These are phyloP conservation scores for Aureobasidium sp. DNA, from an alignment of 2,329 filamentous ascomycete species.

Conservation along the genomic window DNA sequence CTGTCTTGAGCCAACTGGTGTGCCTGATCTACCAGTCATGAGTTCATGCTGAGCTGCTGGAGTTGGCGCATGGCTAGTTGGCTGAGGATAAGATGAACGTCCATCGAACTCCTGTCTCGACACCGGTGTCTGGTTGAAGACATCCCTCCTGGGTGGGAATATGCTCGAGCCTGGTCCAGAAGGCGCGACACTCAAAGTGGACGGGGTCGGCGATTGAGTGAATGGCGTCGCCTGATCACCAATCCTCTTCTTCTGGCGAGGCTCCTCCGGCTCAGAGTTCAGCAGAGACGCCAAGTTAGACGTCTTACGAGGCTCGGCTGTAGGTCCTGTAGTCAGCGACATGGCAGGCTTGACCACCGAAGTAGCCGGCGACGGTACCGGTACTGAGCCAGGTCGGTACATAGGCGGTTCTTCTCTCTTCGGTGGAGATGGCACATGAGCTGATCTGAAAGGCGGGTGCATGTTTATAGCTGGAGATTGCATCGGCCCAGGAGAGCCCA, in stretches of 20 bases:
- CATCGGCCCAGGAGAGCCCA: constrained; percentile 14
- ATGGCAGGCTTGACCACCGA: constrained; percentile 15
- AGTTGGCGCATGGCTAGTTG: constrained; percentile 1
- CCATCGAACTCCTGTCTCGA: constrained; percentile 9
- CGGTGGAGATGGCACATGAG: constrained; percentile 20
- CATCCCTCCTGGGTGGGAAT: background rate
- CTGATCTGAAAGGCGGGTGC: constrained; percentile 12
- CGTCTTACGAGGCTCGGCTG: constrained; percentile 28
- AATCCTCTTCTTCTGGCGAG: constrained; percentile 22
- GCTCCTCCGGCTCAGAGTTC: constrained; percentile 27
- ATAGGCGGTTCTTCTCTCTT: constrained; percentile 20
- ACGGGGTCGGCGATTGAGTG: constrained; percentile 15
- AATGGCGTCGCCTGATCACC: constrained; percentile 18
- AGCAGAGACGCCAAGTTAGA: constrained; percentile 28
- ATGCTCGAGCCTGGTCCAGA: background rate
- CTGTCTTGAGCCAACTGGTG: constrained; percentile 17
- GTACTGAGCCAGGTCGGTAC: constrained; percentile 22
- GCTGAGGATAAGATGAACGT: constrained; percentile 10
- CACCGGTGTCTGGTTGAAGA: constrained; percentile 13
- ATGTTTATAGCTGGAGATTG: constrained; percentile 6
- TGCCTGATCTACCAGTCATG: constrained; percentile 12
- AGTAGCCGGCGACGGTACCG: constrained; percentile 16
- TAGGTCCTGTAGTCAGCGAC: constrained; percentile 14
- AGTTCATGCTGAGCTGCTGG: constrained; percentile 8
- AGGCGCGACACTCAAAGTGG: constrained; percentile 1